phyloP scores from a whole-genome alignment of 495 filamentous ascomycete genomes.

The Tetracladium marchalianum region DNA sequence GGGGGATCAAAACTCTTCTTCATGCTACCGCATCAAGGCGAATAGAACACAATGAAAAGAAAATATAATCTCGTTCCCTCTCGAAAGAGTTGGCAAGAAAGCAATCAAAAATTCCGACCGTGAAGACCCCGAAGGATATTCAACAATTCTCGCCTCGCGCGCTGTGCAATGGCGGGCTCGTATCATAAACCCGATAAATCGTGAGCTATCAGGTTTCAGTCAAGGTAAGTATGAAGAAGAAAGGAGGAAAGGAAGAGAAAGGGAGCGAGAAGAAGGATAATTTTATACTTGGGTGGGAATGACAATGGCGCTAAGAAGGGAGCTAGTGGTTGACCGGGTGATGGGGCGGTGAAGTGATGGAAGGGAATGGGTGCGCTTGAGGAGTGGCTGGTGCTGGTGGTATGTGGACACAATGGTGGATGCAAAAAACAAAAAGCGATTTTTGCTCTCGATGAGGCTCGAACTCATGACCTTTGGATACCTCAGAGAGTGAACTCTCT shows the following conservation, averaged over 20 bases:
- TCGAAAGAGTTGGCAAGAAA: constrained; percentile 19
- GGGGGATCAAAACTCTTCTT: constrained; percentile 32
- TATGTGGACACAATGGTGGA: too few species aligned
- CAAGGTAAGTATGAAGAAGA: constrained; percentile 67
- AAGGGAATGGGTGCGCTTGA: too few species aligned
- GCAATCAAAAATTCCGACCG: constrained; percentile 59
- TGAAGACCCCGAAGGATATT: constrained; percentile 60
- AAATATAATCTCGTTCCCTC: not conserved
- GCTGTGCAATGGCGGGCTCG: constrained; percentile 69
- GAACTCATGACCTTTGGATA: too few species aligned
- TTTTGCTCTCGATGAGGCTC: too few species aligned
- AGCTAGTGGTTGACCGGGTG: too few species aligned
- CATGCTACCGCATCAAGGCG: constrained; percentile 35
- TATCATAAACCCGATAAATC: constrained; percentile 39
- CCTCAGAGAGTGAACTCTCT: too few species aligned
- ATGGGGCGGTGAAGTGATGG: too few species aligned
- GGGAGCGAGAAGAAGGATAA: not conserved
- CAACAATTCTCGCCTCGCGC: constrained; percentile 52
- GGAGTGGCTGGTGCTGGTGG: not conserved
- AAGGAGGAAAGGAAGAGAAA: constrained; percentile 17
- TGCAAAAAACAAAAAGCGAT: too few species aligned
- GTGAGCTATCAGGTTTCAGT: constrained; percentile 52
- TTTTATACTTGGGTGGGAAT: not conserved
- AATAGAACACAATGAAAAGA: constrained; percentile 42
- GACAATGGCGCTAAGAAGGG: not conserved